phyloP scores from a whole-genome alignment of 345 rosid species.

The Bruguiera gymnorhiza region DNA sequence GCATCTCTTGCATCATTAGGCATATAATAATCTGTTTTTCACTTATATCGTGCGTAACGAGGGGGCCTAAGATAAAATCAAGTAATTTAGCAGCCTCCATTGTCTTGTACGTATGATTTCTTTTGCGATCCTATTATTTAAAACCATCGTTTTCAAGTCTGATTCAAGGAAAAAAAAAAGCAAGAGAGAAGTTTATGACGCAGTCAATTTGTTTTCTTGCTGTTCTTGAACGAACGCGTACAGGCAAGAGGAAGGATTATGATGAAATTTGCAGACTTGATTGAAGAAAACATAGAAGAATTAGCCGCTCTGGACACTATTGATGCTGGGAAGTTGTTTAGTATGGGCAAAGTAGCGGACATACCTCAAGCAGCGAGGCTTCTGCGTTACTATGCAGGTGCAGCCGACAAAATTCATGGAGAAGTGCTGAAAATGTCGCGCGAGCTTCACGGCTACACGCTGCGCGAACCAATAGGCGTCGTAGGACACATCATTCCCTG shows the following conservation, averaged over 20 bases:
- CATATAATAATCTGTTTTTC: too few species aligned
- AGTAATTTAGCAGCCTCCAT: too few species aligned
- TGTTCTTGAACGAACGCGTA: neutral
- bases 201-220: neutral
- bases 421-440: slow-evolving; percentile 59
- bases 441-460: slow-evolving; percentile 59
- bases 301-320: slow-evolving; percentile 63
- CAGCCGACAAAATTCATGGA: slow-evolving; percentile 90
- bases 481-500: slow-evolving; percentile 82
- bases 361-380: slow-evolving; percentile 38
- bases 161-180: too few species aligned
- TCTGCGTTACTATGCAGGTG: slow-evolving; percentile 77
- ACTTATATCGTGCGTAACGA: too few species aligned
- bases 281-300: slow-evolving; percentile 58
- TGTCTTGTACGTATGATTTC: too few species aligned
- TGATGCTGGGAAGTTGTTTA: slow-evolving; percentile 64
- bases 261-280: slow-evolving; percentile 58
- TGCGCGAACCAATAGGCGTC: slow-evolving; percentile 81
- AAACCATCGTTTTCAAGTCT: too few species aligned
- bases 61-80: too few species aligned
- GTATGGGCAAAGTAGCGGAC: slow-evolving; percentile 37
- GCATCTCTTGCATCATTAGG: too few species aligned
- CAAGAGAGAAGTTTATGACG: too few species aligned
- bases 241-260: slow-evolving; percentile 68
- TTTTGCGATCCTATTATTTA: too few species aligned